Evolutionary conservation across 1,284 basidiomycete genomes (phyloP).

Genomic region (Heterobasidion occidentale): DNA sequence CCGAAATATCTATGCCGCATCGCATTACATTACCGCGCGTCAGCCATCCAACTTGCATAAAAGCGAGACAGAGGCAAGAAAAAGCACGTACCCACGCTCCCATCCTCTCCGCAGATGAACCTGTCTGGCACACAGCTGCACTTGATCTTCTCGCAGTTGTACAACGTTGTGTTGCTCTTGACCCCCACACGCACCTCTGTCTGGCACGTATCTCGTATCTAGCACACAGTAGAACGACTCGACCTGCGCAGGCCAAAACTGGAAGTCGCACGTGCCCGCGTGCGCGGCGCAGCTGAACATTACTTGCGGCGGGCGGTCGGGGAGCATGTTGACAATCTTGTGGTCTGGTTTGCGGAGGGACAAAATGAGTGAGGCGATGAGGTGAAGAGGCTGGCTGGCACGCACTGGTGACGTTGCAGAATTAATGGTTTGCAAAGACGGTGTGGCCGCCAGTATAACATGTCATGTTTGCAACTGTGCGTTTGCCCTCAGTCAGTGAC

Average conservation of each 20-base stretch:
- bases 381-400: conserved; percentile 7
- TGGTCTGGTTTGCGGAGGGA: conserved; percentile 44
- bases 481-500: conserved; percentile 34
- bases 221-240: conserved; percentile 96
- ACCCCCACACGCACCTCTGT: conserved; percentile 46
- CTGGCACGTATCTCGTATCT: conserved; percentile 53
- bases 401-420: conserved; percentile 96
- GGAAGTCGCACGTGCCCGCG: conserved; percentile 75
- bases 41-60: neutral
- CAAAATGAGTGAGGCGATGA: neutral
- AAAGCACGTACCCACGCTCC: conserved; percentile 74
- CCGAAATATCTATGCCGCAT: conserved; percentile 70
- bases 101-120: conserved; percentile 94
- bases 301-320: conserved; percentile 85
- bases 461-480: conserved; percentile 65
- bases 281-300: conserved; percentile 81
- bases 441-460: conserved; percentile 92
- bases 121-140: conserved; percentile 89
- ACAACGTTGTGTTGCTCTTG: conserved; percentile 67
- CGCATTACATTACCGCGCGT: no score
- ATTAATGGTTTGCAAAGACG: conserved; percentile 90
- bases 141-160: conserved; percentile 76
- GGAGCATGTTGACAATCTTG: conserved; percentile 86
- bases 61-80: neutral
- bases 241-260: conserved; percentile 93